Conservation (phyloP, 768 basidiomycete genomes). For the Mycena belliarum region DNA sequence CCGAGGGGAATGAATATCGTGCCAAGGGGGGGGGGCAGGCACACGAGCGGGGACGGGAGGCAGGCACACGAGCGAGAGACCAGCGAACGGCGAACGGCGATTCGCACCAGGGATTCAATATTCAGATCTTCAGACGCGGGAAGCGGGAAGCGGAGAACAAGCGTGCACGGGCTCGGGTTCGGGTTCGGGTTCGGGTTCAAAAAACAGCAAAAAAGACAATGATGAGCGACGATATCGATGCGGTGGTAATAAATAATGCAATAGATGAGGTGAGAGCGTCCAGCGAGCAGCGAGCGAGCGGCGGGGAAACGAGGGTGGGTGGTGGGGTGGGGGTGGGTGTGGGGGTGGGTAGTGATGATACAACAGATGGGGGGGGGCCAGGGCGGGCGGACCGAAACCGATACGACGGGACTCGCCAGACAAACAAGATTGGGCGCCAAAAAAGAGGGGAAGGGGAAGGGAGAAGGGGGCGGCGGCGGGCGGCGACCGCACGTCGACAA, state of each 20-base stretch:
- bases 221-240: slow-evolving; percentile 16
- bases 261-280: slow-evolving; percentile 4
- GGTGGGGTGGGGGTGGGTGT: not conserved
- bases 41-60: too few relatives aligned
- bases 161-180: too few relatives aligned
- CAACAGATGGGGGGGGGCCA: not conserved
- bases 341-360: not conserved
- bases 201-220: slow-evolving; percentile 19
- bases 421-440: not conserved
- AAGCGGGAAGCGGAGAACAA: too few relatives aligned
- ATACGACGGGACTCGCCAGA: not conserved
- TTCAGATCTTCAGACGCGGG: too few relatives aligned
- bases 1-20: not conserved
- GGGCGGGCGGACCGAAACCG: not conserved
- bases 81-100: not conserved
- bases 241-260: slow-evolving; percentile 16
- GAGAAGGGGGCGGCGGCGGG: not conserved
- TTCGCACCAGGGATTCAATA: too few relatives aligned
- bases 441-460: not conserved
- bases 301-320: not conserved
- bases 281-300: not conserved
- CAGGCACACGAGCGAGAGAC: not conserved
- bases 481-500: too few relatives aligned
- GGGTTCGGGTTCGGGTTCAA: too few relatives aligned
- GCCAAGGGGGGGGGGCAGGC: not conserved